Evolutionary conservation across 108 stramenopile genomes (phyloP).

Genomic region (Skeletonema grethae): DNA sequence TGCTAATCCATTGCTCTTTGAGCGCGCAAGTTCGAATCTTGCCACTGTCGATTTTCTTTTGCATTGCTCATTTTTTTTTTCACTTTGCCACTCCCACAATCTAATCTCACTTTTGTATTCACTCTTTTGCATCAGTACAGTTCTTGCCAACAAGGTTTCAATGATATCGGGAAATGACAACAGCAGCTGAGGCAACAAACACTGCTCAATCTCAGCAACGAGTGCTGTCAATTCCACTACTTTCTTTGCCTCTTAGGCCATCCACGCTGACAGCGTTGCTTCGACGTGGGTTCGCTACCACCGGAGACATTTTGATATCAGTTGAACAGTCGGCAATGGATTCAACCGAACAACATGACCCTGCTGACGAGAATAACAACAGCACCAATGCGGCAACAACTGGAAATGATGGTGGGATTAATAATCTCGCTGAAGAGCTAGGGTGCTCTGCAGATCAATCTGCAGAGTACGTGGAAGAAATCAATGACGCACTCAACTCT

Average conservation of each 20-base stretch:
- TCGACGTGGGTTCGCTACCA: slow-evolving; percentile 66
- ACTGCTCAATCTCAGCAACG: slow-evolving; percentile 7
- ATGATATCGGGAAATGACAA: not conserved
- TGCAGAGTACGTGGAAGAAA: slow-evolving; percentile 39
- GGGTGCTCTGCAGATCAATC: slow-evolving; percentile 34
- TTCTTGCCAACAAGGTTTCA: no score
- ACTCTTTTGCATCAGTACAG: no score
- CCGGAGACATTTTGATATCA: slow-evolving; percentile 57
- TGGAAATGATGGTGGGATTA: not conserved
- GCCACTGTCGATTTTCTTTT: slow-evolving; percentile 36
- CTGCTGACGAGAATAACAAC: not conserved
- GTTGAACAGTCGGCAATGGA: not conserved
- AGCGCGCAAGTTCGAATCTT: slow-evolving; percentile 78
- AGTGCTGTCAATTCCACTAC: slow-evolving; percentile 44
- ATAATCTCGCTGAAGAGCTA: slow-evolving; percentile 25
- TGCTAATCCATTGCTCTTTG: slow-evolving; percentile 92
- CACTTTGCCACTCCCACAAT: no score
- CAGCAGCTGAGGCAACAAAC: not conserved
- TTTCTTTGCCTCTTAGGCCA: slow-evolving; percentile 70
- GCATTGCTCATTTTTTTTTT: not conserved
- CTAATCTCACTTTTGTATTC: not conserved
- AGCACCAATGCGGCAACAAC: not conserved
- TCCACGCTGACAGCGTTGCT: slow-evolving; percentile 65
- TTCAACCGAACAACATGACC: not conserved
- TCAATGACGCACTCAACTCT: slow-evolving; percentile 29